Conservation (phyloP, 768 basidiomycete genomes). For the Leccinum uliginosum region DNA sequence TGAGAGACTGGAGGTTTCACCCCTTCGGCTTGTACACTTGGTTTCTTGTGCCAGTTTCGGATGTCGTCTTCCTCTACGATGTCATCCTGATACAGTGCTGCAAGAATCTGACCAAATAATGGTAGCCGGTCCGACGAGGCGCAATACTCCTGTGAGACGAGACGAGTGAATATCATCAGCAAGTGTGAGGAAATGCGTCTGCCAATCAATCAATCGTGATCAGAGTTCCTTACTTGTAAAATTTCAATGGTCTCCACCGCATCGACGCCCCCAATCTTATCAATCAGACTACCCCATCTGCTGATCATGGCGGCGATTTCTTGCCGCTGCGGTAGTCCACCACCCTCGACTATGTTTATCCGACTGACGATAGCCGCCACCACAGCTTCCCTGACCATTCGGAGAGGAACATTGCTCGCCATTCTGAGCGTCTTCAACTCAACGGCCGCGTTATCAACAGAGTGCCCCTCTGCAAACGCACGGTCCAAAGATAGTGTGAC, state of each 20-base stretch:
- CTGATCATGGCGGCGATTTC: slow-evolving; percentile 60
- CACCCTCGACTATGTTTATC: slow-evolving; percentile 58
- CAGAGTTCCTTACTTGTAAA: slow-evolving; percentile 55
- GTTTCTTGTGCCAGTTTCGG: slow-evolving; percentile 73
- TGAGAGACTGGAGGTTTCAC: slow-evolving; percentile 34
- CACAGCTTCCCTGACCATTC: slow-evolving; percentile 85
- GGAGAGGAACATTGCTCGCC: slow-evolving; percentile 89
- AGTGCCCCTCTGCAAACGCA: slow-evolving; percentile 88
- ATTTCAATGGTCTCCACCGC: slow-evolving; percentile 73
- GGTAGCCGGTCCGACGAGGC: slow-evolving; percentile 57
- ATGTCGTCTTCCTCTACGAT: slow-evolving; percentile 89
- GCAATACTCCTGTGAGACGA: slow-evolving; percentile 52
- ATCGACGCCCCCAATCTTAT: slow-evolving; percentile 79
- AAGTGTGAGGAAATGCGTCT: not conserved
- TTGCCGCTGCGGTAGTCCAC: slow-evolving; percentile 53
- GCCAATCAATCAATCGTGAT: not conserved
- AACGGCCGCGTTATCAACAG: slow-evolving; percentile 87
- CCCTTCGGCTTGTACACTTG: slow-evolving; percentile 50
- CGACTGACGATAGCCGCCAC: slow-evolving; percentile 76
- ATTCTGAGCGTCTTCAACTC: slow-evolving; percentile 96
- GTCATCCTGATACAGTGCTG: slow-evolving; percentile 86
- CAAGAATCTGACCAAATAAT: slow-evolving; percentile 82
- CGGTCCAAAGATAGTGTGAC: slow-evolving; percentile 84
- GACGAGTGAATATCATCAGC: not conserved
- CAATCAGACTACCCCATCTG: slow-evolving; percentile 82